Percentiles rank a stretch among this genome's conserved stretches.
phyloP scores from a whole-genome alignment of 2,329 filamentous ascomycete species.

The Rhynchosporium secalis region DNA sequence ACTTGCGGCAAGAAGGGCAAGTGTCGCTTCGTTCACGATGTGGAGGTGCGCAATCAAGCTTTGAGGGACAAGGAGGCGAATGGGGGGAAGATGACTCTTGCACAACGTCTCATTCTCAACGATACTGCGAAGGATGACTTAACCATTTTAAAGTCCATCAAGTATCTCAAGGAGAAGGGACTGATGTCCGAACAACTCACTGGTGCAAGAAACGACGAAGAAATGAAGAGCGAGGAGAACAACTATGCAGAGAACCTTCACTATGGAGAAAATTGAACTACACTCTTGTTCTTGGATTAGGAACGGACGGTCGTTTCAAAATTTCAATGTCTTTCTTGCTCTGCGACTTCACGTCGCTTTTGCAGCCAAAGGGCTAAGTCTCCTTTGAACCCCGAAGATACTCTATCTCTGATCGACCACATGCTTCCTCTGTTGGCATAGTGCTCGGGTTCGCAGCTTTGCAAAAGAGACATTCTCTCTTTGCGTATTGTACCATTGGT shows the following conservation, averaged over 20 bases:
- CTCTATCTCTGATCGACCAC: not conserved
- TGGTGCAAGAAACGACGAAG: conserved; percentile 33
- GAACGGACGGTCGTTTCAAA: not conserved
- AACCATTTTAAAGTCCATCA: conserved; percentile 64
- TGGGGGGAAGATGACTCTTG: conserved; percentile 64
- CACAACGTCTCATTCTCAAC: conserved; percentile 65
- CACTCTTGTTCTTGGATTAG: not conserved
- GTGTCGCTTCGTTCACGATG: conserved; percentile 71
- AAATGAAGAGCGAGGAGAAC: conserved; percentile 34
- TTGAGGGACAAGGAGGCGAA: conserved; percentile 64
- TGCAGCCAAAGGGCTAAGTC: not conserved
- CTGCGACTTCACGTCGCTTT: not conserved
- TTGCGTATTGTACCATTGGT: conserved; percentile 12
- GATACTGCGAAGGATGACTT: conserved; percentile 69
- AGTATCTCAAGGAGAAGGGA: conserved; percentile 58
- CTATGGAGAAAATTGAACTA: conserved; percentile 33
- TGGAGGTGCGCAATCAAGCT: conserved; percentile 61
- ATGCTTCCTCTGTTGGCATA: not conserved
- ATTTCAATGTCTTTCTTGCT: not conserved
- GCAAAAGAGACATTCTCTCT: not conserved
- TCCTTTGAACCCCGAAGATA: not conserved
- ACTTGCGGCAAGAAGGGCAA: conserved; percentile 73
- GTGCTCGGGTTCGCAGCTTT: not conserved
- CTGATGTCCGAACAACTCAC: conserved; percentile 39
- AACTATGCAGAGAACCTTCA: conserved; percentile 33